Conservation (phyloP, 768 basidiomycete species). For the Dictyophora rubrovolvata region DNA sequence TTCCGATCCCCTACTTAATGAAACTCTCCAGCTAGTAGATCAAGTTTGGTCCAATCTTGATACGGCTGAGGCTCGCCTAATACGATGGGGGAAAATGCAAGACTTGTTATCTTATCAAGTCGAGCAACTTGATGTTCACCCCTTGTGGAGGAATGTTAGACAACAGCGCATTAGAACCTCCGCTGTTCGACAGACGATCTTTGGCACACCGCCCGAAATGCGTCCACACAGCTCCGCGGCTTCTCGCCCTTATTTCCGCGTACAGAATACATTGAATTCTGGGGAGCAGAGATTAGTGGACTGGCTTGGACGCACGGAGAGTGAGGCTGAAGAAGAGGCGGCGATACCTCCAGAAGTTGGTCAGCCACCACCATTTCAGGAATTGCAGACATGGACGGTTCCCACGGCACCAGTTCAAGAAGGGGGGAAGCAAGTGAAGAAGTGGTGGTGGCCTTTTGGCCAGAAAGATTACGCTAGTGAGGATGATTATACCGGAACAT, state of each 20-base stretch:
- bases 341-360: slow-evolving; percentile 19
- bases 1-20: slow-evolving; percentile 35
- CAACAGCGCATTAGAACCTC: slow-evolving; percentile 2
- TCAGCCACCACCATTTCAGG: slow-evolving; percentile 17
- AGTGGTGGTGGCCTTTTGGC: slow-evolving; percentile 44
- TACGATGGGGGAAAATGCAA: not conserved
- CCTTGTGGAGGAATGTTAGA: slow-evolving; percentile 1
- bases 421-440: slow-evolving; percentile 33
- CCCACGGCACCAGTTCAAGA: slow-evolving; percentile 11
- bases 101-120: not conserved
- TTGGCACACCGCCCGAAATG: not conserved
- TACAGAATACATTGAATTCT: slow-evolving; percentile 67
- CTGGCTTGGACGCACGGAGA: slow-evolving; percentile 58
- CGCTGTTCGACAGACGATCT: slow-evolving; percentile 4
- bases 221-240: not conserved
- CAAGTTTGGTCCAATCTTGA: not conserved
- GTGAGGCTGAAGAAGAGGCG: slow-evolving; percentile 66
- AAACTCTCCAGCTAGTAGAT: not conserved
- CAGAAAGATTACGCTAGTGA: slow-evolving; percentile 66
- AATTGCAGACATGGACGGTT: slow-evolving; percentile 21
- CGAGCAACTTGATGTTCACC: not conserved
- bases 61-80: not conserved
- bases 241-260: slow-evolving; percentile 46
- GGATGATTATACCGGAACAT: slow-evolving; percentile 12
- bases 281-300: slow-evolving; percentile 48